Conservation (phyloP, 2,329 filamentous ascomycete genomes). For the Cladosporium sp. region DNA sequence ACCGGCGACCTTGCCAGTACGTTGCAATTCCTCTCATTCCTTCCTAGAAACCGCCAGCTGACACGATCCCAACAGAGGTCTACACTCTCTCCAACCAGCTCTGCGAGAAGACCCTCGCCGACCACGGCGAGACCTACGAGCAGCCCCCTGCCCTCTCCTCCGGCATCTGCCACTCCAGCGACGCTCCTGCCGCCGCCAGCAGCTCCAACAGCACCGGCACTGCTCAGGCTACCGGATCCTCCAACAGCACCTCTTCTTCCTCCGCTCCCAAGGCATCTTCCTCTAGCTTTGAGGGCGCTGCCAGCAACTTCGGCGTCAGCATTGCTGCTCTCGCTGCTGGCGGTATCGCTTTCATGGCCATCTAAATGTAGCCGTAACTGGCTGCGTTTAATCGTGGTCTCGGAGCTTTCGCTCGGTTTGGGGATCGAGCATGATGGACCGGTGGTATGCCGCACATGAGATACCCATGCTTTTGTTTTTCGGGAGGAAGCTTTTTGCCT, state of each 20-base stretch:
- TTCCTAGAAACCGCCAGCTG: not conserved
- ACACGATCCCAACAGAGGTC: conserved; percentile 16
- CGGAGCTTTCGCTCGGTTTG: too few species aligned
- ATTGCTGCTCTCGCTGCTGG: conserved; percentile 5
- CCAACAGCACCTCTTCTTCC: conserved; percentile 26
- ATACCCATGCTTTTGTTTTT: not conserved
- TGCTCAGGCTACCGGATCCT: conserved; percentile 26
- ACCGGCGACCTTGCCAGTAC: conserved; percentile 36
- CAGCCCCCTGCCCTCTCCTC: conserved; percentile 8
- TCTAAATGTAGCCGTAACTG: not conserved
- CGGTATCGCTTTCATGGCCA: conserved; percentile 5
- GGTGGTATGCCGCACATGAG: too few species aligned
- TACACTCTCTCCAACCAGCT: conserved; percentile 18
- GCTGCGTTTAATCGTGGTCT: too few species aligned
- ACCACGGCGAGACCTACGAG: conserved; percentile 18
- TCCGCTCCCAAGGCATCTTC: conserved; percentile 13
- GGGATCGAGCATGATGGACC: too few species aligned
- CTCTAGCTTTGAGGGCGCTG: conserved; percentile 2
- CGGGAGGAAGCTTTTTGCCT: not conserved
- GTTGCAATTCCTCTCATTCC: conserved; percentile 16
- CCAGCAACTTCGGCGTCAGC: not conserved
- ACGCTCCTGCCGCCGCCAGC: not conserved
- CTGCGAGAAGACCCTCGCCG: conserved; percentile 21
- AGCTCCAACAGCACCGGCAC: conserved; percentile 16
- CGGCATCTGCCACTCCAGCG: conserved; percentile 15